Base-by-base conservation (phyloP, 352 stramenopile species). In the Phytopythium litorale region DNA sequence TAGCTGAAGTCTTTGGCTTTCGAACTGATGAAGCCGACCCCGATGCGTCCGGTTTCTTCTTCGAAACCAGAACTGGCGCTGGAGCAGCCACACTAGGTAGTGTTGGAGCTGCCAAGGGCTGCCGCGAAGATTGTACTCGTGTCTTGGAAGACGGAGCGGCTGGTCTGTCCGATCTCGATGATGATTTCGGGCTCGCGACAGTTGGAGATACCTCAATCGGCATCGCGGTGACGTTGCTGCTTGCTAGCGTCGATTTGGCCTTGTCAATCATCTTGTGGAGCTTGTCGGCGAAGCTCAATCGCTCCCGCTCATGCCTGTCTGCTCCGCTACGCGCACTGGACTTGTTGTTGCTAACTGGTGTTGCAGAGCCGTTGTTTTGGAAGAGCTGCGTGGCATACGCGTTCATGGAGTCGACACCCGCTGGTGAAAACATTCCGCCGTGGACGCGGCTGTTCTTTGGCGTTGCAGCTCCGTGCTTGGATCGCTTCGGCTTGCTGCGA, bases 191-290 rank as follows among this genome's bases (percentile, higher is more conserved):
- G 19, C 21, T 58, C 12, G 52, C 1, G 11, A 2, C 23, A 11
- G 13, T 8, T 9, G 13, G 7, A 48, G 16, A 25, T 2, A 64
- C 54, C 25, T 37, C 33, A 18, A 43, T 2, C 33, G 65, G 18
- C 19, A 68, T 28, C 2, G 66, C 48, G 0, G 53, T 64, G 19
- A 56, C 64, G 38, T 68, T 75, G 40, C 63, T 62, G 33, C 72
- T 79, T 15, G 79, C 73, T 11, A 91, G 62, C 13, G 73, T 81
- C 2, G 75, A 85, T 59, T 94, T 91, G 9, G 85, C 81, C 56
- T 90, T 89, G 57, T 94, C 85, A 57, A 94, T 94, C 85, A 92
- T 92, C 52, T 91, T 91, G 73, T 94, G 85, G 16, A 94, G 61
- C 45, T 94, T 94, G 50, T 94, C 83, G 12, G 85, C 85, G 66